These are phyloP conservation scores for Vinca minor DNA, from an alignment of 257 asterid species.

Conservation along the genomic window DNA sequence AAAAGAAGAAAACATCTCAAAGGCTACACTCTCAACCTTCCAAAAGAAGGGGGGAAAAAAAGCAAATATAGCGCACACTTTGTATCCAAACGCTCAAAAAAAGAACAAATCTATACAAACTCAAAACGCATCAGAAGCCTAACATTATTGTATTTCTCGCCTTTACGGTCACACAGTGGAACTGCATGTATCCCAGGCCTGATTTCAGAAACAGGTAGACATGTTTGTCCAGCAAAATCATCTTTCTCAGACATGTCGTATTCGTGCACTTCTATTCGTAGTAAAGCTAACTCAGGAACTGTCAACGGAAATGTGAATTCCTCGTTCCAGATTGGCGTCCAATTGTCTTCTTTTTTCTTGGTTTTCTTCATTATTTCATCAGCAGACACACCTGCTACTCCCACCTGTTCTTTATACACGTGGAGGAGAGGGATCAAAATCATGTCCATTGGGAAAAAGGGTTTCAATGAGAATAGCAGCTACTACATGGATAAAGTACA, in stretches of 20 bases:
- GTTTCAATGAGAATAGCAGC: not conserved
- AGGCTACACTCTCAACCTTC: too few relatives aligned
- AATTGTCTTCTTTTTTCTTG: constrained; percentile 37
- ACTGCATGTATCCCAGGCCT: constrained; percentile 53
- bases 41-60: too few relatives aligned
- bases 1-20: too few relatives aligned
- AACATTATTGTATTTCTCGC: constrained; percentile 38
- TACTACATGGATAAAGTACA: not conserved
- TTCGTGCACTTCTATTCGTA: constrained; percentile 62
- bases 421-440: not conserved
- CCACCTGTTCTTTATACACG: constrained; percentile 41
- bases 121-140: constrained; percentile 59
- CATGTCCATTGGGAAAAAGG: not conserved
- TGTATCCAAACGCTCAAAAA: not conserved
- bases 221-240: constrained; percentile 65
- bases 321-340: constrained; percentile 64
- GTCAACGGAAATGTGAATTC: constrained; percentile 53
- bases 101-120: constrained; percentile 19
- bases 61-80: not conserved
- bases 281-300: constrained; percentile 57
- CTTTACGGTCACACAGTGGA: constrained; percentile 45
- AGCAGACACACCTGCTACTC: constrained; percentile 54
- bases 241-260: constrained; percentile 57
- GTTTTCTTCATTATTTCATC: constrained; percentile 48
- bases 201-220: constrained; percentile 52